Conservation (phyloP, 2,329 filamentous ascomycete genomes). For the Biscogniauxia marginata region DNA sequence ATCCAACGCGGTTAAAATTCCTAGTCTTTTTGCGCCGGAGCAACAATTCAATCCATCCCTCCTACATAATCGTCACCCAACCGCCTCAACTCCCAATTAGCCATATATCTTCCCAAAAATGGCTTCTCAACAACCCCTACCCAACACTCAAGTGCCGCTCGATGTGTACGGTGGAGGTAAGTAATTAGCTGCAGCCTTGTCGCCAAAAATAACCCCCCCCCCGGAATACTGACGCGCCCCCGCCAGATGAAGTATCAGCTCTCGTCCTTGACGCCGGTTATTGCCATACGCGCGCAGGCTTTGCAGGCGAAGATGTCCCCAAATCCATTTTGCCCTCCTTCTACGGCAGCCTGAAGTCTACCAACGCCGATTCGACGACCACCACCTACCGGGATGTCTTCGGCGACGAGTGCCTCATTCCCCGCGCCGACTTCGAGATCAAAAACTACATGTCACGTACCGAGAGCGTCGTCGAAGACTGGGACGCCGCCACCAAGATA, state of each 20-base stretch:
- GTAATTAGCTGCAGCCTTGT: constrained; percentile 16
- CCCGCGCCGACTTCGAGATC: constrained; percentile 74
- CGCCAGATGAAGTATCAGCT: constrained; percentile 89
- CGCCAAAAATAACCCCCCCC: too few species aligned
- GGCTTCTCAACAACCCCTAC: constrained; percentile 30
- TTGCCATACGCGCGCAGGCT: constrained; percentile 86
- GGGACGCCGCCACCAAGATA: constrained; percentile 84
- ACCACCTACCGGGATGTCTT: constrained; percentile 60
- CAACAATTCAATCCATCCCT: neutral
- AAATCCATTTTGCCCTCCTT: constrained; percentile 90
- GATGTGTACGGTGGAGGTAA: constrained; percentile 34
- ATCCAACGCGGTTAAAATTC: constrained; percentile 4
- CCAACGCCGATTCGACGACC: constrained; percentile 41
- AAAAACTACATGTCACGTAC: constrained; percentile 81
- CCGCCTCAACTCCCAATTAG: neutral
- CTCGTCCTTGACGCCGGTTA: constrained; percentile 95
- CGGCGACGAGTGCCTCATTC: constrained; percentile 86
- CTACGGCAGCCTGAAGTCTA: constrained; percentile 66
- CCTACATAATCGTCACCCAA: constrained; percentile 5
- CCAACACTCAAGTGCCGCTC: constrained; percentile 29
- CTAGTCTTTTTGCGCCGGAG: neutral
- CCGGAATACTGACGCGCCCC: constrained; percentile 1
- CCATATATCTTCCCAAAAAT: constrained; percentile 13
- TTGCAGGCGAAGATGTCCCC: constrained; percentile 95
- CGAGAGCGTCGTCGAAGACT: constrained; percentile 91